A percentile compares a stretch with the other conserved stretches of the same genome.
These are phyloP conservation scores for Asterionellopsis glacialis DNA, from an alignment of 108 stramenopile species.

Conservation along the genomic window DNA sequence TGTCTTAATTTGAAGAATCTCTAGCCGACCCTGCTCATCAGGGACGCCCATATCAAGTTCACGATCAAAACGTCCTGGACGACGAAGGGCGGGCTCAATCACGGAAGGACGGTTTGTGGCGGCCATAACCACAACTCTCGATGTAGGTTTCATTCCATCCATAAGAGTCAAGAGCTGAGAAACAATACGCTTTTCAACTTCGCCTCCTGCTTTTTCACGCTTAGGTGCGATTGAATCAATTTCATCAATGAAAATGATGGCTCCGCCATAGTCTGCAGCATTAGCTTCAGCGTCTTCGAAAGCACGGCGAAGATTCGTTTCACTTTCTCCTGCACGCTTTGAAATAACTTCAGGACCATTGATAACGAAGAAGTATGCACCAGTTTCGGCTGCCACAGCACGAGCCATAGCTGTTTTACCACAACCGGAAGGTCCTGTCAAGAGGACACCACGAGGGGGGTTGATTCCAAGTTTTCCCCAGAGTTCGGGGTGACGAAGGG, in stretches of 20 bases:
- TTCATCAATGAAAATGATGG: slow-evolving; percentile 99
- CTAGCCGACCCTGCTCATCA: slow-evolving; percentile 84
- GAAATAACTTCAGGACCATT: slow-evolving; percentile 98
- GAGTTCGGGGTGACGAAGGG: slow-evolving; percentile 94
- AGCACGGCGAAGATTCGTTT: slow-evolving; percentile 82
- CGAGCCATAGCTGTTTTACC: slow-evolving; percentile 97
- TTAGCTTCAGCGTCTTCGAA: slow-evolving; percentile 92
- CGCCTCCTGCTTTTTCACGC: slow-evolving; percentile 93
- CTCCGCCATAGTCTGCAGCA: slow-evolving; percentile 81
- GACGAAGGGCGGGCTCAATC: slow-evolving; percentile 92
- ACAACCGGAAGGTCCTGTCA: slow-evolving; percentile 96
- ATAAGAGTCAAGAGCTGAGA: slow-evolving; percentile 95
- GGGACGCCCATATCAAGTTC: slow-evolving; percentile 94
- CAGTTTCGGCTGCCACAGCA: slow-evolving; percentile 95
- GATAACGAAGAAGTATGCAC: slow-evolving; percentile 94
- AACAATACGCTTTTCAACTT: slow-evolving; percentile 95
- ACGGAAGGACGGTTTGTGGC: slow-evolving; percentile 93
- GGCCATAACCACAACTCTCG: slow-evolving; percentile 94
- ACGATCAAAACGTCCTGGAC: slow-evolving; percentile 97
- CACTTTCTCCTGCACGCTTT: slow-evolving; percentile 92
- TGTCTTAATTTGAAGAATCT: slow-evolving; percentile 94
- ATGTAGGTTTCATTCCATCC: slow-evolving; percentile 89
- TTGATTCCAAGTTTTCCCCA: slow-evolving; percentile 93
- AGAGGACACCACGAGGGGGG: slow-evolving; percentile 93
- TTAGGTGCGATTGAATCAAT: slow-evolving; percentile 98